Conservation (phyloP, 208 protist species). For the Crithidia bombi region DNA sequence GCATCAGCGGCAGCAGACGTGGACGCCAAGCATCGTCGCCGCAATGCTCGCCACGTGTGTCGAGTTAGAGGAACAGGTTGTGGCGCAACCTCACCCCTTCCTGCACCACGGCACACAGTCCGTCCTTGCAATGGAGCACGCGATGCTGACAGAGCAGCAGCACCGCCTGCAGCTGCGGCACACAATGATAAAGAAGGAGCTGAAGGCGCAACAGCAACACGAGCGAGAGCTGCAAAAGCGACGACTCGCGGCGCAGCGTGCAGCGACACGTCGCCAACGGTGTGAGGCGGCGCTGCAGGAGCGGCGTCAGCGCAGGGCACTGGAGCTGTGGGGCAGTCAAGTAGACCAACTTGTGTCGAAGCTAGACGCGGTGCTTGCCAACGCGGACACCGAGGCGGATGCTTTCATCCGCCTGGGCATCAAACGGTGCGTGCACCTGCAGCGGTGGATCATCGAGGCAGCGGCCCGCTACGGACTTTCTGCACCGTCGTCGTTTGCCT, state of each 20-base stretch:
- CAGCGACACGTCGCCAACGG: conserved; percentile 3
- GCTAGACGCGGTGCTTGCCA: conserved; percentile 11
- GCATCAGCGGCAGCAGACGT: conserved; percentile 26
- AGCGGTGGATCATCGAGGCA: conserved; percentile 23
- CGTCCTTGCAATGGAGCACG: conserved; percentile 24
- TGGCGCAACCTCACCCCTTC: background rate
- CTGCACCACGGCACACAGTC: background rate
- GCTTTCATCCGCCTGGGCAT: conserved; percentile 27
- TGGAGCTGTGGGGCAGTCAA: conserved; percentile 20
- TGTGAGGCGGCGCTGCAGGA: conserved; percentile 11
- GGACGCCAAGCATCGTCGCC: conserved; percentile 1
- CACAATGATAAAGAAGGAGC: background rate
- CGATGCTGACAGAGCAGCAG: conserved; percentile 21
- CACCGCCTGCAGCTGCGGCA: conserved; percentile 14
- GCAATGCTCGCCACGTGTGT: conserved; percentile 15
- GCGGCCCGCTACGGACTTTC: conserved; percentile 6
- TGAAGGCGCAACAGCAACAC: conserved; percentile 15
- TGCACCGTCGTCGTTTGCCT: background rate
- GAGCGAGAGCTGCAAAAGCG: conserved; percentile 10
- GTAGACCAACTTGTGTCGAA: conserved; percentile 15
- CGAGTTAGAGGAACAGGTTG: conserved; percentile 11
- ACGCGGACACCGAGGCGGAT: conserved; percentile 7
- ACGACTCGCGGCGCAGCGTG: conserved; percentile 4
- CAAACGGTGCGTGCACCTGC: conserved; percentile 31
- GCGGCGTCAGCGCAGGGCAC: conserved; percentile 12